phyloP scores from a whole-genome alignment of 2,329 filamentous ascomycete species.

The Tolypocladium ophioglossoides region DNA sequence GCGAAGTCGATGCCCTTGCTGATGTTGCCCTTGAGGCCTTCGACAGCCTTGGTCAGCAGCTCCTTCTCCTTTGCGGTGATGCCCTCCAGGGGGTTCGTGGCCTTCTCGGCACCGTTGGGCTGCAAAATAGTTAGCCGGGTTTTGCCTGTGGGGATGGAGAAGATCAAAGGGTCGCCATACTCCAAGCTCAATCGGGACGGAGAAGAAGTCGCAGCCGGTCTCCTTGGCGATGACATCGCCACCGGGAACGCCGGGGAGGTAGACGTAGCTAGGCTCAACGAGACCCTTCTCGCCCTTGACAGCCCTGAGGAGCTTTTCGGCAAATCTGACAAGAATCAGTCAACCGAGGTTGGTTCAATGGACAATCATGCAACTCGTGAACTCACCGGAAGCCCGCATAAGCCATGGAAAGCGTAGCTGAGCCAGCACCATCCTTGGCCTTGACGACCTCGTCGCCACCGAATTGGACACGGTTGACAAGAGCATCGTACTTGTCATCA shows the following conservation, averaged over 20 bases:
- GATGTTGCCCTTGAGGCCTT: conserved; percentile 86
- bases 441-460: conserved; percentile 95
- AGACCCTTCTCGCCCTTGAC: conserved; percentile 83
- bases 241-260: conserved; percentile 80
- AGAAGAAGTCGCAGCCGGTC: conserved; percentile 87
- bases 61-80: conserved; percentile 83
- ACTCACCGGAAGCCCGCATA: conserved; percentile 84
- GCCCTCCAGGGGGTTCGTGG: conserved; percentile 63
- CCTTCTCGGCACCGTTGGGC: conserved; percentile 80
- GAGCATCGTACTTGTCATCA: conserved; percentile 76
- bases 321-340: conserved; percentile 50
- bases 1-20: conserved; percentile 86
- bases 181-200: conserved; percentile 88
- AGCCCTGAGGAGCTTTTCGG: conserved; percentile 88
- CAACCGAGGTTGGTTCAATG: background rate
- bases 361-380: background rate
- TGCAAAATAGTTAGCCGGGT: conserved; percentile 28
- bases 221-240: conserved; percentile 78
- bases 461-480: conserved; percentile 94
- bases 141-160: background rate
- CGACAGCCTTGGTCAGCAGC: conserved; percentile 64
- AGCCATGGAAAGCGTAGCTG: conserved; percentile 88
- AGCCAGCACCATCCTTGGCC: conserved; percentile 86
- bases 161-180: conserved; percentile 44
- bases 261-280: conserved; percentile 90